Evolutionary conservation across 208 protist species (phyloP).

Genomic region (Jaenimonas drosophilae): DNA sequence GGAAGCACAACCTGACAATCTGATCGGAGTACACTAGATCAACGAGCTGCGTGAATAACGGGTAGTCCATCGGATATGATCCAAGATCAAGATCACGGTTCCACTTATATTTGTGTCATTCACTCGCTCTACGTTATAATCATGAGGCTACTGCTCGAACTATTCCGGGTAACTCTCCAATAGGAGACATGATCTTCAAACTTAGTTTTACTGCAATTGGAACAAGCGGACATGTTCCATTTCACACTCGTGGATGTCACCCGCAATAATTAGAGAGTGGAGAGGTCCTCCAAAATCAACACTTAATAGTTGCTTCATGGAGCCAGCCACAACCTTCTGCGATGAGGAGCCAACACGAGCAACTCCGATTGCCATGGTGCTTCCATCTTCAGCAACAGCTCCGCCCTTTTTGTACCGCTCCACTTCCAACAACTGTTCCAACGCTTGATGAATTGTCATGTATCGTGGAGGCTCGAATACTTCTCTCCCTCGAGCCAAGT

Average conservation of each 20-base stretch:
- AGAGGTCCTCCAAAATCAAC: constrained; percentile 97
- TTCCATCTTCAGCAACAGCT: constrained; percentile 63
- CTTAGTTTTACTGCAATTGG: too few relatives aligned
- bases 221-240: constrained; percentile 81
- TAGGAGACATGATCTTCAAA: too few relatives aligned
- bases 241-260: constrained; percentile 92
- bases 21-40: too few relatives aligned
- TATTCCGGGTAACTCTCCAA: too few relatives aligned
- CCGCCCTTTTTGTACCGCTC: constrained; percentile 69
- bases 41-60: too few relatives aligned
- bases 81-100: too few relatives aligned
- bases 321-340: constrained; percentile 91
- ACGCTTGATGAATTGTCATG: constrained; percentile 96
- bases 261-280: constrained; percentile 96
- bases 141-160: too few relatives aligned
- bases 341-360: constrained; percentile 92
- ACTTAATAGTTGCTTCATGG: constrained; percentile 81
- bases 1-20: too few relatives aligned
- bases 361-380: constrained; percentile 90
- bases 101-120: too few relatives aligned
- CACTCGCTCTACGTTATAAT: too few relatives aligned
- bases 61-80: too few relatives aligned
- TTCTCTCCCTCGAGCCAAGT: constrained; percentile 90
- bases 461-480: constrained; percentile 98
- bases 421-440: constrained; percentile 95